Percentiles rank a stretch among this genome's conserved stretches.
These are phyloP conservation scores for Neofusicoccum kwambonambiense DNA, from an alignment of 2,329 filamentous ascomycete genomes.

Conservation along the genomic window DNA sequence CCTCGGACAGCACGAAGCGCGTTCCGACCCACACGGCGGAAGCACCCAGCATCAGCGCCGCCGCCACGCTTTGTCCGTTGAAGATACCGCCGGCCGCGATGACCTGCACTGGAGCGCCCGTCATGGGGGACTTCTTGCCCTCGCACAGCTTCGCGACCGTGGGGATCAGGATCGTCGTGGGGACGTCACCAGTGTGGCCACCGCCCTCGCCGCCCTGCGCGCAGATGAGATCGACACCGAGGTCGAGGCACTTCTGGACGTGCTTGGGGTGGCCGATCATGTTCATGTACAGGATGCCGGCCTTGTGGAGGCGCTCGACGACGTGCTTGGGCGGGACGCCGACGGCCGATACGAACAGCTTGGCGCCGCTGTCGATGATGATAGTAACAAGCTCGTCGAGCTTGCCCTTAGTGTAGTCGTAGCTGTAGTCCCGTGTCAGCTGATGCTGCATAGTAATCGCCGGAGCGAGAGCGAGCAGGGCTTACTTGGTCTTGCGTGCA, in stretches of 20 bases:
- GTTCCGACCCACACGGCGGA: conserved; percentile 95
- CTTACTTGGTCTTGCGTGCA: conserved; percentile 89
- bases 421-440: conserved; percentile 55
- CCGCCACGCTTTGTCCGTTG: conserved; percentile 87
- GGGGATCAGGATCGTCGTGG: conserved; percentile 88
- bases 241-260: conserved; percentile 89
- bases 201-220: conserved; percentile 97
- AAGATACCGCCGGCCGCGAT: conserved; percentile 91
- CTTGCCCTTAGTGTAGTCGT: conserved; percentile 99
- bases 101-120: conserved; percentile 83
- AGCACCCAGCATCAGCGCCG: conserved; percentile 89
- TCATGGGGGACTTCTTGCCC: conserved; percentile 81
- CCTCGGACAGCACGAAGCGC: conserved; percentile 88
- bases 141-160: conserved; percentile 80
- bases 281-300: conserved; percentile 97
- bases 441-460: conserved; percentile 1
- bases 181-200: conserved; percentile 92
- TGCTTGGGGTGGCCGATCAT: conserved; percentile 99
- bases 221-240: conserved; percentile 91
- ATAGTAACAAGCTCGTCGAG: conserved; percentile 86
- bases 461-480: neutral
- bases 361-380: conserved; percentile 87
- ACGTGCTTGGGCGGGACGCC: conserved; percentile 86
- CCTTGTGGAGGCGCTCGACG: conserved; percentile 84
- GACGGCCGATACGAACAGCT: conserved; percentile 94